phyloP scores from a whole-genome alignment of 2,329 filamentous ascomycete genomes.

The Fusarium austroafricanum region DNA sequence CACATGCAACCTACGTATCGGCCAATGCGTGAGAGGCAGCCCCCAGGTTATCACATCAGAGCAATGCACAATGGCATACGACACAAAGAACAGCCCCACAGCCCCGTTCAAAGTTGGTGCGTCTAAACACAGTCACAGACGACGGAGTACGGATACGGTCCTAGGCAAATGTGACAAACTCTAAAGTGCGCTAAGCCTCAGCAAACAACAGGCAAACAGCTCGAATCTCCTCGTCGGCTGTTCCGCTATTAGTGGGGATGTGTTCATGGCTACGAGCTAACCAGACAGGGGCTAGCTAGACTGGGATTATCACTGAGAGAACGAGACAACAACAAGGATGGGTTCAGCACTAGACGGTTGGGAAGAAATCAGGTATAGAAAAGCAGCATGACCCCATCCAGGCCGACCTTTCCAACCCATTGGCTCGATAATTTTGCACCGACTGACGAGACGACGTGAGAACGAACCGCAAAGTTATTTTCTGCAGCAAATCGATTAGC shows the following conservation, averaged over 20 bases:
- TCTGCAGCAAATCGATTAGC: constrained; percentile 5
- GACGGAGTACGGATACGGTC: no score
- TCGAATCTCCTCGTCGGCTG: no score
- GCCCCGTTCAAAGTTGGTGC: no score
- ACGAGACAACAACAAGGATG: constrained; percentile 21
- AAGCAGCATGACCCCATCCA: constrained; percentile 24
- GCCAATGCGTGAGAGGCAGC: no score
- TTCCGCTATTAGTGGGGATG: neutral
- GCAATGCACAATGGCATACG: no score
- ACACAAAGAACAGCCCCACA: no score
- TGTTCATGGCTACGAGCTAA: neutral
- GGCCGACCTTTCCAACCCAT: constrained; percentile 5
- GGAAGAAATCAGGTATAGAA: constrained; percentile 17
- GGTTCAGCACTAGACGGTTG: neutral
- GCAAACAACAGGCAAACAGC: no score
- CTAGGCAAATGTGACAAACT: no score
- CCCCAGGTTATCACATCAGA: no score
- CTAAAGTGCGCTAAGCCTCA: no score
- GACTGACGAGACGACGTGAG: neutral
- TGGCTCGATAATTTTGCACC: constrained; percentile 1
- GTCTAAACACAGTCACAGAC: no score
- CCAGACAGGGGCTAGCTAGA: neutral
- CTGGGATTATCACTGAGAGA: neutral
- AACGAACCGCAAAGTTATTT: neutral
- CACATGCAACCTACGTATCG: no score